Evolutionary conservation across 768 basidiomycete species (phyloP), one percentile per base, ranked within the genome.

Genomic region (Pulveroboletus sp.): DNA sequence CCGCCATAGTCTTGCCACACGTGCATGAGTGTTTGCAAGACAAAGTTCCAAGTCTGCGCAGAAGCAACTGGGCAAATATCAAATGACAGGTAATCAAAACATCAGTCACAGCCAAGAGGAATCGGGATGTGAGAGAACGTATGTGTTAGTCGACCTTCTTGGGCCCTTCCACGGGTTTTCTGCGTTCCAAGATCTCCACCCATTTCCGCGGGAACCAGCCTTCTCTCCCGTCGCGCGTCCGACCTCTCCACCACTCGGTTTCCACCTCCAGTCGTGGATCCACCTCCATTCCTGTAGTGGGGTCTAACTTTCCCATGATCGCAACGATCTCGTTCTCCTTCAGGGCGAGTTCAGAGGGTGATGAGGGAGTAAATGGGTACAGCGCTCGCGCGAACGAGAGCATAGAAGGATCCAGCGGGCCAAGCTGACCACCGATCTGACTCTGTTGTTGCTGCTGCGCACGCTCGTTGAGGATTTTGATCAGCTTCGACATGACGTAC

Each of bases 151-250:
- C 69, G 8, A 71, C 56, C 57, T 74, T 76, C 62, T 76, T 77
- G 6, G 56, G 59, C 47, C 70, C 73, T 12, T 62, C 71, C 23
- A 56, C 57, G 2, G 53, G 48, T 46, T 69, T 73, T 59, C 62
- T 65, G 61, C 77, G 73, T 60, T 77, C 81, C 48, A 89, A 67
- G 4, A 87, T 73, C 65, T 91, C 80, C 4, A 94, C 91, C 79
- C 87, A 94, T 56, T 87, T 92, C 50, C 74, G 79, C 2, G 94
- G 94, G 77, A 98, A 96, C 92, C 93, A 98, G 0, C 94, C 94
- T 57, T 89, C 84, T 57, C 86, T 76, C 0, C 94, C 94, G 56
- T 96, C 93, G 49, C 94, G 76, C 52, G 89, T 93, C 39, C 94
- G 77, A 1, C 94, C 94, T 66, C 83, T 85, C 93, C 93, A 97